phyloP scores from a whole-genome alignment of 495 filamentous ascomycete species.

The Aspergillus funiculosus region DNA sequence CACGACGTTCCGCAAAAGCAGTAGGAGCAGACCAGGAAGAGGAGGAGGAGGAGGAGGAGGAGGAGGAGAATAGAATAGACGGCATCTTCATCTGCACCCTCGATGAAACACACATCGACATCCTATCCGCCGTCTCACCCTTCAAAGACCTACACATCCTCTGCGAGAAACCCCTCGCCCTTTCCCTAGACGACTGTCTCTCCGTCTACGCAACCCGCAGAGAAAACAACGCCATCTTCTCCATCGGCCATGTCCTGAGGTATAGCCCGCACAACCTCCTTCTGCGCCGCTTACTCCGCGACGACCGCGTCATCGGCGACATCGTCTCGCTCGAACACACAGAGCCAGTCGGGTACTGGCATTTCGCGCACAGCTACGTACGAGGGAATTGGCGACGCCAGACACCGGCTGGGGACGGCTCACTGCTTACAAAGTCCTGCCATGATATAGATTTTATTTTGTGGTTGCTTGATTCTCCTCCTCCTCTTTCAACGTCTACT shows the following conservation, averaged over 20 bases:
- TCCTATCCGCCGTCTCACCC: conserved; percentile 67
- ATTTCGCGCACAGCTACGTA: conserved; percentile 91
- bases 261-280: conserved; percentile 90
- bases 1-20: neutral
- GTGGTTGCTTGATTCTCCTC: conserved; percentile 58
- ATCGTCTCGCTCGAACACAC: conserved; percentile 81
- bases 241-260: conserved; percentile 71
- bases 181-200: conserved; percentile 68
- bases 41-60: neutral
- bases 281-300: conserved; percentile 68
- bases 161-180: conserved; percentile 91
- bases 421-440: conserved; percentile 86
- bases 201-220: conserved; percentile 58
- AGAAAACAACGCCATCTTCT: conserved; percentile 50
- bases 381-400: conserved; percentile 89
- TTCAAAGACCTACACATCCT: conserved; percentile 65
- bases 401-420: conserved; percentile 44
- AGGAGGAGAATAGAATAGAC: conserved; percentile 46
- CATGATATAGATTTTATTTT: conserved; percentile 89
- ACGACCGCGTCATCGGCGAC: conserved; percentile 70
- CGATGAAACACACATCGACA: conserved; percentile 79
- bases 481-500: conserved; percentile 23
- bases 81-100: conserved; percentile 82
- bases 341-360: conserved; percentile 95
- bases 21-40: neutral